Evolutionary conservation across 331 rosid species (phyloP).

Genomic region (Rosa hybrid): DNA sequence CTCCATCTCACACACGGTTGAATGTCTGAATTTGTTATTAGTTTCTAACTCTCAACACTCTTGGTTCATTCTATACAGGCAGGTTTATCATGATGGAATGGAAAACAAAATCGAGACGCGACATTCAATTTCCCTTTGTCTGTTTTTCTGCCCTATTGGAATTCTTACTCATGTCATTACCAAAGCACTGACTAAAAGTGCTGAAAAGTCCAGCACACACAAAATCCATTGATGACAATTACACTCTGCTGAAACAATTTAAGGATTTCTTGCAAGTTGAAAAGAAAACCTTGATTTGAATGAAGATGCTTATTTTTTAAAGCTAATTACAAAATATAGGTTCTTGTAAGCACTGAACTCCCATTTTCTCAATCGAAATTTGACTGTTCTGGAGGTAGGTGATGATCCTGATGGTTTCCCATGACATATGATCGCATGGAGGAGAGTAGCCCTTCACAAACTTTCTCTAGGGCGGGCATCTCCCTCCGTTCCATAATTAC

Average conservation of each 20-base stretch:
- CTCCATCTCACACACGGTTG: background rate
- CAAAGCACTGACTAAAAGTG: constrained; percentile 57
- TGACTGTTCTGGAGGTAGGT: background rate
- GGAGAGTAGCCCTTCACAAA: no score
- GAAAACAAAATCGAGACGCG: constrained; percentile 78
- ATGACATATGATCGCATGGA: background rate
- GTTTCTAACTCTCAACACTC: constrained; percentile 13
- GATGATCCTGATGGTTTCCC: background rate
- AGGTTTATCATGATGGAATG: constrained; percentile 71
- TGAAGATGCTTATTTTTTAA: background rate
- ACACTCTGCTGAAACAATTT: background rate
- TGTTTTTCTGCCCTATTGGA: constrained; percentile 89
- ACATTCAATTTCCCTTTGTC: constrained; percentile 79
- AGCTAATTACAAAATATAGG: background rate
- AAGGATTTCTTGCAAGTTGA: background rate
- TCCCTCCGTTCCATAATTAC: no score
- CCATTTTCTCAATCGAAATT: background rate
- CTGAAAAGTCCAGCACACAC: constrained; percentile 20
- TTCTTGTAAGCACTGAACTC: background rate
- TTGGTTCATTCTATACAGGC: constrained; percentile 44
- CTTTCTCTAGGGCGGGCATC: no score
- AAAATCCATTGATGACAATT: constrained; percentile 14
- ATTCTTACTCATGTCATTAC: constrained; percentile 78
- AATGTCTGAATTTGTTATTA: background rate
- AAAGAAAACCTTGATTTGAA: constrained; percentile 4